Conservation (phyloP, 2,329 filamentous ascomycete genomes). For the Aspergillus costaricaensis region DNA sequence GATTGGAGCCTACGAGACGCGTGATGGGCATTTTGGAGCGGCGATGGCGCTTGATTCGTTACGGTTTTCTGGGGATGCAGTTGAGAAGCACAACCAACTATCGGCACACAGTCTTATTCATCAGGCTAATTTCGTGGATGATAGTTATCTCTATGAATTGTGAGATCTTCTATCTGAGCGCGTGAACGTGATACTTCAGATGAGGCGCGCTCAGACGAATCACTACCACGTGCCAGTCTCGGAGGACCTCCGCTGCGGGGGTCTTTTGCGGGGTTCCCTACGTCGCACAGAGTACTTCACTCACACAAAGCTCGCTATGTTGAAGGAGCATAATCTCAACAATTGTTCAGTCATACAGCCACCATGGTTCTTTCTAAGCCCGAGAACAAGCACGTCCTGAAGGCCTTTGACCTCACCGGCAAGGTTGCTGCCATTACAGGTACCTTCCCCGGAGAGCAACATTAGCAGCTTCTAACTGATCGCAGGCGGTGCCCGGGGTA, state of each 20-base stretch:
- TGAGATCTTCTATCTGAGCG: background rate
- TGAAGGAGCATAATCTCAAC: background rate
- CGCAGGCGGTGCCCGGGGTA: slow-evolving; percentile 37
- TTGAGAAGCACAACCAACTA: background rate
- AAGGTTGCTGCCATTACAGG: slow-evolving; percentile 32
- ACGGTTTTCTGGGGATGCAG: background rate
- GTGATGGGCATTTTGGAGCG: background rate
- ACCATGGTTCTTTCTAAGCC: slow-evolving; percentile 31
- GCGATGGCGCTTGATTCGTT: background rate
- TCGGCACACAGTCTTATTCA: background rate
- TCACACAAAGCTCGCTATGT: background rate
- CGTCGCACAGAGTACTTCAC: background rate
- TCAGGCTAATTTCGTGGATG: slow-evolving; percentile 3
- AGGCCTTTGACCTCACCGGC: slow-evolving; percentile 32
- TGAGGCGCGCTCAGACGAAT: background rate
- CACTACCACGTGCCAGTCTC: background rate
- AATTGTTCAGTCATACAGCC: background rate
- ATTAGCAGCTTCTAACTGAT: background rate
- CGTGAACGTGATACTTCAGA: background rate
- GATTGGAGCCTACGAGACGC: background rate
- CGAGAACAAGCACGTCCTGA: slow-evolving; percentile 28
- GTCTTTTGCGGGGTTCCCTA: background rate
- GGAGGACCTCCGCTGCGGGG: background rate
- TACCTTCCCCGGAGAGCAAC: background rate
- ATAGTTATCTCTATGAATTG: slow-evolving; percentile 4